A percentile compares a stretch with the other conserved stretches of the same genome.
Evolutionary conservation across 1,139 yeast genomes (phyloP).

Genomic region (Zhuliangozyma parablackwelliae): DNA sequence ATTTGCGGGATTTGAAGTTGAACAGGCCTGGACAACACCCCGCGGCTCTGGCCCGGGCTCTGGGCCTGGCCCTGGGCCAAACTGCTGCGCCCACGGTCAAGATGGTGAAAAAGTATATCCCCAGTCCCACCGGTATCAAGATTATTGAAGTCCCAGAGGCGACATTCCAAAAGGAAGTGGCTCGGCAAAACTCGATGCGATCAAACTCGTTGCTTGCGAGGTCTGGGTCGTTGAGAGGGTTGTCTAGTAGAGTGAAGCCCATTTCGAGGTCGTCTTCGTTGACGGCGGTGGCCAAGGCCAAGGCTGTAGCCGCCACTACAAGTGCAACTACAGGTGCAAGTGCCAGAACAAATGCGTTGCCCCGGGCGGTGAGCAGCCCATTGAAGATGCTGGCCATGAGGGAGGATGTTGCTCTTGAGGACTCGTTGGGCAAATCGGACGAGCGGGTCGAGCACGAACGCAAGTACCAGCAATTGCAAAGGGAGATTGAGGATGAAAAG

Average conservation of each 20-base stretch:
- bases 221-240: slow-evolving; percentile 18
- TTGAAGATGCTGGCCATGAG: slow-evolving; percentile 11
- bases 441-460: slow-evolving; percentile 11
- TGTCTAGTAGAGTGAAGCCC: slow-evolving; percentile 10
- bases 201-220: slow-evolving; percentile 13
- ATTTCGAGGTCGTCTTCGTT: slow-evolving; percentile 18
- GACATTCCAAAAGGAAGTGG: slow-evolving; percentile 33
- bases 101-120: slow-evolving; percentile 46
- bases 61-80: neutral
- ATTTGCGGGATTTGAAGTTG: slow-evolving; percentile 23
- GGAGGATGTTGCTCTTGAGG: slow-evolving; percentile 15
- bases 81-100: slow-evolving; percentile 15
- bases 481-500: slow-evolving; percentile 30
- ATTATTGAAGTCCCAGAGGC: slow-evolving; percentile 45
- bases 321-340: neutral
- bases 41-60: neutral
- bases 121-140: slow-evolving; percentile 46
- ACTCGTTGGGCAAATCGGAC: slow-evolving; percentile 8
- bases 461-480: slow-evolving; percentile 15
- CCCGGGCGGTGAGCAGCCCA: slow-evolving; percentile 6
- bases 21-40: slow-evolving; percentile 8
- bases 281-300: slow-evolving; percentile 4
- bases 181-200: slow-evolving; percentile 39
- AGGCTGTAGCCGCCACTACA: neutral
- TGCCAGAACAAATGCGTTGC: neutral